Evolutionary conservation across 495 filamentous ascomycete species (phyloP).

Genomic region (Recurvomyces mirabilis): DNA sequence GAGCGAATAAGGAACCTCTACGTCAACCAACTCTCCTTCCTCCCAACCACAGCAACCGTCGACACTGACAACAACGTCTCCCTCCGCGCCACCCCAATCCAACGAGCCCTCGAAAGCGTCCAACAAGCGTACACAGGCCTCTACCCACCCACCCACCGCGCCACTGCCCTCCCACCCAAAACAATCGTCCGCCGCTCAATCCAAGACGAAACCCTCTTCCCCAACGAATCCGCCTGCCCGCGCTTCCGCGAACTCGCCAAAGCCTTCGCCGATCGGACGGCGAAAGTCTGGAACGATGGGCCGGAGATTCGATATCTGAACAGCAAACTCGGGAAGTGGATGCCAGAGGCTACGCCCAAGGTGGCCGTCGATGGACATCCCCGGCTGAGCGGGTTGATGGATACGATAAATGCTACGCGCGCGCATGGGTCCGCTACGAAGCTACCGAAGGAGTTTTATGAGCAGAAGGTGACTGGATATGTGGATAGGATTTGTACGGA

Average conservation of each 20-base stretch:
- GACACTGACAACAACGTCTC: constrained; percentile 52
- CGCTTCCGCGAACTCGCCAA: constrained; percentile 69
- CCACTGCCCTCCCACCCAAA: constrained; percentile 52
- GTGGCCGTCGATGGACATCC: constrained; percentile 80
- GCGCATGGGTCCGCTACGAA: constrained; percentile 70
- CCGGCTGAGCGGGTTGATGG: constrained; percentile 79
- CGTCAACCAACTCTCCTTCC: constrained; percentile 75
- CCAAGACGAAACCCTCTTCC: constrained; percentile 81
- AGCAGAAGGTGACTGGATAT: constrained; percentile 53
- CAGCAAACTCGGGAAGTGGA: constrained; percentile 64
- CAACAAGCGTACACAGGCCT: constrained; percentile 84
- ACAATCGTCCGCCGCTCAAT: constrained; percentile 63
- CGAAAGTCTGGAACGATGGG: constrained; percentile 68
- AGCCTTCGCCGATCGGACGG: constrained; percentile 72
- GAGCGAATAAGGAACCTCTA: constrained; percentile 71
- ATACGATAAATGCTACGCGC: constrained; percentile 78
- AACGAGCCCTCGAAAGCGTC: constrained; percentile 74
- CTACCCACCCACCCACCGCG: constrained; percentile 64
- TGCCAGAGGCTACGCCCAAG: constrained; percentile 53
- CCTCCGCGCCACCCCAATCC: constrained; percentile 73
- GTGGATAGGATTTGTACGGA: constrained; percentile 74
- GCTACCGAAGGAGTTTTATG: constrained; percentile 81
- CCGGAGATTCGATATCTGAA: constrained; percentile 81
- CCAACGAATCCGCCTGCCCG: constrained; percentile 77
- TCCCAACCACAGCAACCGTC: constrained; percentile 57